Conservation (phyloP, 345 rosid species). For the Excoecaria agallocha region DNA sequence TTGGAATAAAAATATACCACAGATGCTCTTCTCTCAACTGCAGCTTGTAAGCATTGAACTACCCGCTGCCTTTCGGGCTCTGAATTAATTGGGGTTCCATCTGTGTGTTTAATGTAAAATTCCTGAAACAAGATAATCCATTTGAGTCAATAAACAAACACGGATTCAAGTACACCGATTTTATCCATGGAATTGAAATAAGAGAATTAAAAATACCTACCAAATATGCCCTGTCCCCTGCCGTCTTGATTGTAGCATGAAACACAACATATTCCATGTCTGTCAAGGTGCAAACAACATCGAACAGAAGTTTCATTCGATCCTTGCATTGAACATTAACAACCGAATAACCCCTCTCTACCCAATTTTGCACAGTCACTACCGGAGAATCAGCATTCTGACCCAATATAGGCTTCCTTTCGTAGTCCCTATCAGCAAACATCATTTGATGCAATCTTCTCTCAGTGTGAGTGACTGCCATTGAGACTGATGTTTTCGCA, state of each 20-base stretch:
- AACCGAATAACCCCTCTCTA: slow-evolving; percentile 73
- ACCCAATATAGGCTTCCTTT: slow-evolving; percentile 52
- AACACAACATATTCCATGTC: slow-evolving; percentile 93
- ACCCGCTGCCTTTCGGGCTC: slow-evolving; percentile 95
- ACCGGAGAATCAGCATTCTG: slow-evolving; percentile 41
- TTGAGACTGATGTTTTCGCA: slow-evolving; percentile 61
- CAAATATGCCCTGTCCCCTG: slow-evolving; percentile 61
- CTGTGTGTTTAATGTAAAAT: slow-evolving; percentile 77
- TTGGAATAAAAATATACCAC: slow-evolving; percentile 43
- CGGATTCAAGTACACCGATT: not conserved
- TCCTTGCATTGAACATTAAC: slow-evolving; percentile 90
- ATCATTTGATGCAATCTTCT: slow-evolving; percentile 95
- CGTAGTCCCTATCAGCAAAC: slow-evolving; percentile 94
- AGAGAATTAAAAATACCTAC: slow-evolving; percentile 29
- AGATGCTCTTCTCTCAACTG: slow-evolving; percentile 79
- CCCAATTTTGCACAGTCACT: slow-evolving; percentile 92
- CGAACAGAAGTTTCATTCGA: slow-evolving; percentile 76
- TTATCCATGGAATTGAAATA: not conserved
- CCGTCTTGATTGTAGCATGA: slow-evolving; percentile 75
- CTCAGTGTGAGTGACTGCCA: slow-evolving; percentile 78
- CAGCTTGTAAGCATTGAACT: slow-evolving; percentile 82
- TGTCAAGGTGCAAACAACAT: slow-evolving; percentile 89
- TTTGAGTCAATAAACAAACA: slow-evolving; percentile 7
- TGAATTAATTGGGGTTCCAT: slow-evolving; percentile 90
- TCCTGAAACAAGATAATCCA: slow-evolving; percentile 43